phyloP scores from a whole-genome alignment of 2,329 filamentous ascomycete genomes.

The Ophiostoma montium region DNA sequence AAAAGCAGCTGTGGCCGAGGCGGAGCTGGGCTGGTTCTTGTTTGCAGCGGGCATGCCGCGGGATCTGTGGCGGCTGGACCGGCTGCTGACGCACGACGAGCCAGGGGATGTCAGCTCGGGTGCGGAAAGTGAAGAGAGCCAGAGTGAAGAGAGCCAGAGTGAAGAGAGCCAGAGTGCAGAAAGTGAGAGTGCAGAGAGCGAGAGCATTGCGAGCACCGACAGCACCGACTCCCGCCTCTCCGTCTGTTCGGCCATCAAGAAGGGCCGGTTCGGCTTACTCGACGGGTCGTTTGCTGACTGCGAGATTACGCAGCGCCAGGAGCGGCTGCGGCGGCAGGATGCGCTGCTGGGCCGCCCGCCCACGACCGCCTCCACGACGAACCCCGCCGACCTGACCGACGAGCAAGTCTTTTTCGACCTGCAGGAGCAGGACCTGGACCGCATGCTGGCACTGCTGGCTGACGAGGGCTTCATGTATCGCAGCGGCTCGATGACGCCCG shows the following conservation, averaged over 20 bases:
- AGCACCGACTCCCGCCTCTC: not conserved
- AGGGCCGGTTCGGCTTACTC: not conserved
- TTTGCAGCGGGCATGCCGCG: slow-evolving; percentile 5
- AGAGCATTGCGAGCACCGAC: not conserved
- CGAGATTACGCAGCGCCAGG: not conserved
- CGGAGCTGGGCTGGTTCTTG: slow-evolving; percentile 8
- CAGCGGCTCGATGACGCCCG: slow-evolving; percentile 1
- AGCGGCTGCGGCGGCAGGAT: slow-evolving; percentile 1
- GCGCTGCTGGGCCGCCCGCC: too few relatives aligned
- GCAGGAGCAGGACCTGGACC: slow-evolving; percentile 5
- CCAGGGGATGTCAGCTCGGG: too few relatives aligned
- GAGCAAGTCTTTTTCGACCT: slow-evolving; percentile 9
- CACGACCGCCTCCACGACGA: too few relatives aligned
- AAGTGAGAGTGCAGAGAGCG: too few relatives aligned
- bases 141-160: too few relatives aligned
- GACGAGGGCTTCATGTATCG: not conserved
- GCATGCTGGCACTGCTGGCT: slow-evolving; percentile 1
- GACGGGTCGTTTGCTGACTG: not conserved
- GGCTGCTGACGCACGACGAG: not conserved
- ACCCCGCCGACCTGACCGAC: not conserved
- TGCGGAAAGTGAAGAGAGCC: too few relatives aligned
- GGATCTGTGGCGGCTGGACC: slow-evolving; percentile 8
- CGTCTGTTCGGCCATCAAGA: not conserved
- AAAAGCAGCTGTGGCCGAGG: slow-evolving; percentile 2
- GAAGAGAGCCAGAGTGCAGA: too few relatives aligned